Evolutionary conservation across 2,329 filamentous ascomycete species (phyloP), one percentile per base, ranked within the genome.

Genomic region (Penicillium crustosum): DNA sequence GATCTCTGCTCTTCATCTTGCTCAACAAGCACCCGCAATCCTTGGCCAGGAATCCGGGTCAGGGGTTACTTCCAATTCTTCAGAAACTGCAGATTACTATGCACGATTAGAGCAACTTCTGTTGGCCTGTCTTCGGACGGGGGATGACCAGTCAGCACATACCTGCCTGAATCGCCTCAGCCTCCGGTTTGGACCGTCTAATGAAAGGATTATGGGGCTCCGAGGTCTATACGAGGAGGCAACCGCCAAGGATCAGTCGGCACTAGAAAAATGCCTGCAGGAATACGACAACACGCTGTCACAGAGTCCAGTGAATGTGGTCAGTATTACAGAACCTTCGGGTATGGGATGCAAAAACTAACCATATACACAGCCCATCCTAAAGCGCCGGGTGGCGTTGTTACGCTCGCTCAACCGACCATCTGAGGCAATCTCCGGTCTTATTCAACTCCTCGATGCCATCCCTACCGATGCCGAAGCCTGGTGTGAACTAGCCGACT

Each of bases 381-480:
- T 89, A 43, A 99, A 99, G 79, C 84, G 94, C 61, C 86, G 90
- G 45, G 85, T 93, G 59, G 89, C 92, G 6, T 82, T 97, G 36
- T 79, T 97, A 58, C 86, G 87, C 66, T 89, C 88, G 29, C 82
- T 95, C 74, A 87, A 86, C 31, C 86, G 86, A 67, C 79, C 80
- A 1, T 69, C 83, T 1, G 91, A 97, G 62, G 90, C 94, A 1
- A 89, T 93, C 44, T 78, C 85, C 33, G 86, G 88, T 29, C 77
- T 97, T 57, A 86, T 87, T 61, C 82, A 87, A 56, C 82, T 97
- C 29, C 79, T 99, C 47, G 89, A 95, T 70, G 87, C 89, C 60
- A 89, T 88, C 53, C 93, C 94, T 2, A 96, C 90, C 2, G 94
- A 99, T 77, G 87, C 89, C 6, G 94, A 99, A 78, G 88, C 90